Base-by-base conservation (phyloP, 257 asterid species). In the Coffea eugenioides region DNA sequence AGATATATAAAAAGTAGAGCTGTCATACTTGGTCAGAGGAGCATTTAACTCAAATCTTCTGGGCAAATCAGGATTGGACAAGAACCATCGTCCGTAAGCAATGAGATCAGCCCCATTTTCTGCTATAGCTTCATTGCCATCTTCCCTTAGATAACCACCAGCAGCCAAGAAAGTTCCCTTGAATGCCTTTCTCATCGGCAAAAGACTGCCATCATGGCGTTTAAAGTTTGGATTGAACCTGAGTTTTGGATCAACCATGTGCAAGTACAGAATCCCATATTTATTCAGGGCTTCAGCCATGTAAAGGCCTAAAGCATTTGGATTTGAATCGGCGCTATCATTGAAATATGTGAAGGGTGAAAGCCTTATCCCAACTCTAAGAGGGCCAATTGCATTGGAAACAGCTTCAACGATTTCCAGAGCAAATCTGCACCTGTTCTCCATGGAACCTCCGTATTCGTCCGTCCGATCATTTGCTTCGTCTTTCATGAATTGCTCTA, bases 51-150 rank as follows among this genome's bases (percentile, higher is more conserved):
- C 83, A 51, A 68, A 84, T 54, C 85, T 69, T 59, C 52, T 84
- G 9, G 87, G 85, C 74, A 74, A 69, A 81, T 85, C 85, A 18
- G 85, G 88, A 79, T 85, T 85, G 9, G 83, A 79, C 71, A 84
- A 56, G 74, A 84, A 79, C 16, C 34, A 12, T 20, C 75, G 72
- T 9, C 85, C 81, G 56, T 78, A 79, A 0, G 73, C 85, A 56
- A 82, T 73, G 14, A 84, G 83, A 76, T 84, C 83, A 7, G 83
- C 49, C 12, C 31, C 9, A 34, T 69, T 69, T 73, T 84, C 84
- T 13, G 36, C 48, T 21, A 80, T 64, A 21, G 75, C 82, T 74
- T 84, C 74, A 57, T 67, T 84, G 13, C 87, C 82, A 9, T 62
- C 82, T 57, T 77, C 84, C 54, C 77, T 57, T 0, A 69, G 68